A percentile compares a stretch with the other conserved stretches of the same genome.
phyloP scores from a whole-genome alignment of 2,329 filamentous ascomycete species.

The Xenosphaeropsis pyriputrescens region DNA sequence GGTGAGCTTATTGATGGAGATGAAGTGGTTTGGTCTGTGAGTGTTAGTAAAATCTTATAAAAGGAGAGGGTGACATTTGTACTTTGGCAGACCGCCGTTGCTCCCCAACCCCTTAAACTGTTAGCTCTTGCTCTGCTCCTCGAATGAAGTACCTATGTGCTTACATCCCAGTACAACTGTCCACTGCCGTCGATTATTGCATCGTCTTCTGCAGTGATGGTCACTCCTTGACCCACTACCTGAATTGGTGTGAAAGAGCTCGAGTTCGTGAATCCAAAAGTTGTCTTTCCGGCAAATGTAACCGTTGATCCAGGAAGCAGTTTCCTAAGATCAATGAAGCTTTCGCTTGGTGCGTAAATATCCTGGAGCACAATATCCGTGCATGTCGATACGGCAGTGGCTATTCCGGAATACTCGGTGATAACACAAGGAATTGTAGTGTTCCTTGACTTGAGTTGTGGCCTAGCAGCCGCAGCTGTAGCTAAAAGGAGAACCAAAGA shows the following conservation, averaged over 20 bases:
- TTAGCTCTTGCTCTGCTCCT: too few relatives aligned
- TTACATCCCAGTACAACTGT: slow-evolving; percentile 40
- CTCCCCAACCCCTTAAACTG: slow-evolving; percentile 26
- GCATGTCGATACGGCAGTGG: slow-evolving; percentile 32
- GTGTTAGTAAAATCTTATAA: slow-evolving; percentile 8
- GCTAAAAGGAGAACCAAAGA: too few relatives aligned
- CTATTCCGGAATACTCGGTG: slow-evolving; percentile 31
- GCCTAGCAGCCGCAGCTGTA: too few relatives aligned
- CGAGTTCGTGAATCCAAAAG: slow-evolving; percentile 14
- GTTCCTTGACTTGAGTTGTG: too few relatives aligned
- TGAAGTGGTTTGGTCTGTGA: slow-evolving; percentile 43
- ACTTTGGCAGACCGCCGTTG: slow-evolving; percentile 31
- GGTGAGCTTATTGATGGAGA: slow-evolving; percentile 33
- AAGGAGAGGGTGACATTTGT: background rate
- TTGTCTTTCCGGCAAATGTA: slow-evolving; percentile 47
- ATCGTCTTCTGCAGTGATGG: slow-evolving; percentile 34
- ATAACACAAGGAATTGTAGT: slow-evolving; percentile 30
- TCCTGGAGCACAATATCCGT: slow-evolving; percentile 36
- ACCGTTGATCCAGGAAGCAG: slow-evolving; percentile 35
- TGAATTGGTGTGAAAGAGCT: slow-evolving; percentile 17
- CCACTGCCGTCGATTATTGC: slow-evolving; percentile 42
- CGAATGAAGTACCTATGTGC: too few relatives aligned
- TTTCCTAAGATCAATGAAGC: slow-evolving; percentile 39
- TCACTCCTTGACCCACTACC: slow-evolving; percentile 41
- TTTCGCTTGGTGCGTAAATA: slow-evolving; percentile 39